Evolutionary conservation across 106 monocot genomes (phyloP), one percentile per base, ranked within the genome.

Genomic region (Amphibolis antarctica): DNA sequence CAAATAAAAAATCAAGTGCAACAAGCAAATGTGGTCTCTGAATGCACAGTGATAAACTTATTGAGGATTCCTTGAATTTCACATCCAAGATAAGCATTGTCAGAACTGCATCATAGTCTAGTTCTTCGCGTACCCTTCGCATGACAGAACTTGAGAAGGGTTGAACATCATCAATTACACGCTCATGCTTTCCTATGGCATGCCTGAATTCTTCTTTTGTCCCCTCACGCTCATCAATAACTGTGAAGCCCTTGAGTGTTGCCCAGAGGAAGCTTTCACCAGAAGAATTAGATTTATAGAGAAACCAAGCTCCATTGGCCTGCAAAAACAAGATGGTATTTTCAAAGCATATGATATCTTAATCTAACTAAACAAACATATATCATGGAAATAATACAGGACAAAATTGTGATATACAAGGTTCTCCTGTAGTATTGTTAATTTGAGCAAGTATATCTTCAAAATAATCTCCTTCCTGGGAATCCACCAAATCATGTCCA

Each of bases 21-120:
- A 98, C 96, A 44, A 98, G 87, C 54, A 98, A 80, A 66, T 76
- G 87, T 44, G 96, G 96, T 53, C 86, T 82, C 60, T 98, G 96
- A 25, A 98, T 62, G 74, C 76, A 82, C 14, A 98, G 22, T 44
- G 78, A 87, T 56, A 98, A 59, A 59, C 69, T 78, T 70, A 82
- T 77, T 64, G 77, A 76, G 28, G 86, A 63, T 22, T 76, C 69
- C 30, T 28, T 76, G 43, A 91, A 79, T 47, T 72, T 82, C 10
- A 76, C 90, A 87, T 98, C 96, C 30, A 98, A 66, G 55, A 98
- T 86, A 45, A 98, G 90, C 96, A 98, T 98, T 64, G 90, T 79
- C 11, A 79, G 77, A 61, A 70, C 74, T 13, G 80, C 70, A 53
- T 78, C 71, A 58, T 42, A 47, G 62, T 69, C 73, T 64, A 68